phyloP scores from a whole-genome alignment of 768 basidiomycete species.

The Tylopilus sp. region DNA sequence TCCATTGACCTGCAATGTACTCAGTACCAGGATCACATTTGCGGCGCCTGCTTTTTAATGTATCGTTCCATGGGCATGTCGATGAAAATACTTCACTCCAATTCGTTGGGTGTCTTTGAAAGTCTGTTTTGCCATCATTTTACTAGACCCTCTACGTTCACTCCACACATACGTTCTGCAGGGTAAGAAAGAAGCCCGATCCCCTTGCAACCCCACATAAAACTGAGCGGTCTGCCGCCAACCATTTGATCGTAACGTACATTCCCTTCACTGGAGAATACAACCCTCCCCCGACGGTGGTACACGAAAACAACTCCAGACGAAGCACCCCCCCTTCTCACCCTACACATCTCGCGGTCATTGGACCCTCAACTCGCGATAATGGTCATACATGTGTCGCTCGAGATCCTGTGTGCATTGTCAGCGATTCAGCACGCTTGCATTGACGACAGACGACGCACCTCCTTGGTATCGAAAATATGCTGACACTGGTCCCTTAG shows the following conservation, averaged over 20 bases:
- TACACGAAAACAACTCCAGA: not conserved
- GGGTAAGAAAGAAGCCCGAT: too few species aligned
- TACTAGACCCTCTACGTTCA: too few species aligned
- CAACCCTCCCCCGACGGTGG: too few species aligned
- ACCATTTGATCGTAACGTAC: too few species aligned
- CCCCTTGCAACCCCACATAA: too few species aligned
- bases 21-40: conserved; percentile 17
- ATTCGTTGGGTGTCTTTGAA: not conserved
- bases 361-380: conserved; percentile 6
- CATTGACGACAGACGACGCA: too few species aligned
- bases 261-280: too few species aligned
- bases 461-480: conserved; percentile 31
- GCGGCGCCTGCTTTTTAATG: conserved; percentile 1
- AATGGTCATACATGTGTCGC: conserved; percentile 23
- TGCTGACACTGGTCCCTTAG: conserved; percentile 26
- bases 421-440: not conserved
- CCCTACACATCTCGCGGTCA: not conserved
- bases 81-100: not conserved
- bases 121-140: not conserved
- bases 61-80: not conserved
- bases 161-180: too few species aligned
- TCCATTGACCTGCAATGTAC: conserved; percentile 16
- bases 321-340: not conserved
- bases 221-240: too few species aligned
- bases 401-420: conserved; percentile 19